A percentile compares a stretch with the other conserved stretches of the same genome.
Evolutionary conservation across 2,329 filamentous ascomycete genomes (phyloP).

Genomic region (Venturia pyrina): DNA sequence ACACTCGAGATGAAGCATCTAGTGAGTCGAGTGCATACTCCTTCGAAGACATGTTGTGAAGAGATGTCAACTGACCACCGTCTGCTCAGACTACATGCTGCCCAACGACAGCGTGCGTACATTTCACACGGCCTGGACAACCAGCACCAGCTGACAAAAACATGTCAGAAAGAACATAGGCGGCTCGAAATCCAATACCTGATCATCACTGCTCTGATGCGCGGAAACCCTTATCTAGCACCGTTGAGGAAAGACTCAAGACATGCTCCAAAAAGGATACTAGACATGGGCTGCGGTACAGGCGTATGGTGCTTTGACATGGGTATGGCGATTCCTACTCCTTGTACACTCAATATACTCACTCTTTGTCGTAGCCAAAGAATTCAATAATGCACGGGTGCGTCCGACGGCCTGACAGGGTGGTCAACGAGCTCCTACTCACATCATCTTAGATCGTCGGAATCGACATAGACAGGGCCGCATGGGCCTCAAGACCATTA

Average conservation of each 20-base stretch:
- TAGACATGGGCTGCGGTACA: slow-evolving; percentile 34
- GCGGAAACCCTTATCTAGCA: slow-evolving; percentile 26
- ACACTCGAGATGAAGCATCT: slow-evolving; percentile 13
- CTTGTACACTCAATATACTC: background rate
- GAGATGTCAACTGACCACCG: background rate
- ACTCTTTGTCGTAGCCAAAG: slow-evolving; percentile 19
- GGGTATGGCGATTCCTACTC: slow-evolving; percentile 21
- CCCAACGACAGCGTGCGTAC: slow-evolving; percentile 17
- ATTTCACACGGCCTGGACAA: background rate
- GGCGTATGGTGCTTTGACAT: slow-evolving; percentile 33
- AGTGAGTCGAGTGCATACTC: slow-evolving; percentile 10
- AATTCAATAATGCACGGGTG: slow-evolving; percentile 25
- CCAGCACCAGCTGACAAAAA: background rate
- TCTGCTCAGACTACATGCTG: slow-evolving; percentile 15
- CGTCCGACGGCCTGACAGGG: slow-evolving; percentile 15
- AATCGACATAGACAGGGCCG: slow-evolving; percentile 27
- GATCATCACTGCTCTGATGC: slow-evolving; percentile 28
- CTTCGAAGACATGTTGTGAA: background rate
- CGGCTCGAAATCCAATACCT: slow-evolving; percentile 29
- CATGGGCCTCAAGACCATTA: slow-evolving; percentile 21
- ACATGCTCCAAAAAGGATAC: slow-evolving; percentile 24
- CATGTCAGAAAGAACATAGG: slow-evolving; percentile 25
- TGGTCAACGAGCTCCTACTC: background rate
- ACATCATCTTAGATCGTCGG: slow-evolving; percentile 26
- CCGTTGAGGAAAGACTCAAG: slow-evolving; percentile 19